Percentiles rank a stretch among this genome's conserved stretches.
Evolutionary conservation across 352 stramenopile genomes (phyloP).

Genomic region (Phytophthora meadii): DNA sequence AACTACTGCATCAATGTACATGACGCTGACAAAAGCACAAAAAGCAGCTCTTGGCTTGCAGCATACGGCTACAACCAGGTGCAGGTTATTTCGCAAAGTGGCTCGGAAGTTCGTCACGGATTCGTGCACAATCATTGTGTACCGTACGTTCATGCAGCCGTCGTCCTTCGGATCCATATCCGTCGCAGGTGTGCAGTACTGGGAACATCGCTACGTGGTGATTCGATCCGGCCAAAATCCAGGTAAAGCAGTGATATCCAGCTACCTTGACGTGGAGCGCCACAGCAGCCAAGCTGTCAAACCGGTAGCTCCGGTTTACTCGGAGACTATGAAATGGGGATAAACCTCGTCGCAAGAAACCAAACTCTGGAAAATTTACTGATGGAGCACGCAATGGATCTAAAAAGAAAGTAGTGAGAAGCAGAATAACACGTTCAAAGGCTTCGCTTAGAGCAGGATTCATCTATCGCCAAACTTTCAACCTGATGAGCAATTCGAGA

Average conservation of each 20-base stretch:
- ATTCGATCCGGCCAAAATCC: too few species aligned
- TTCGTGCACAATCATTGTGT: slow-evolving; percentile 11
- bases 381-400: not conserved
- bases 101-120: slow-evolving; percentile 15
- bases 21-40: not conserved
- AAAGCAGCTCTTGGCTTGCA: slow-evolving; percentile 1
- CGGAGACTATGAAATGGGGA: not conserved
- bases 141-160: slow-evolving; percentile 4
- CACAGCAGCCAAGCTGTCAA: too few species aligned
- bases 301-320: not conserved
- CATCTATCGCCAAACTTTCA: too few species aligned
- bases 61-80: slow-evolving; percentile 1
- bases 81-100: slow-evolving; percentile 9
- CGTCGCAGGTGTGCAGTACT: too few species aligned
- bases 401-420: too few species aligned
- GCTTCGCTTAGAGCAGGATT: too few species aligned
- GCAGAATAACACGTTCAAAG: too few species aligned
- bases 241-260: too few species aligned
- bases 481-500: too few species aligned
- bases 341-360: not conserved
- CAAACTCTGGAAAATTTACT: slow-evolving; percentile 14
- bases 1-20: not conserved
- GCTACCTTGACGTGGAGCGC: too few species aligned
- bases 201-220: too few species aligned
- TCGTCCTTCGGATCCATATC: too few species aligned